Evolutionary conservation across 495 filamentous ascomycete species (phyloP).

Genomic region (Aspergillus affinis): DNA sequence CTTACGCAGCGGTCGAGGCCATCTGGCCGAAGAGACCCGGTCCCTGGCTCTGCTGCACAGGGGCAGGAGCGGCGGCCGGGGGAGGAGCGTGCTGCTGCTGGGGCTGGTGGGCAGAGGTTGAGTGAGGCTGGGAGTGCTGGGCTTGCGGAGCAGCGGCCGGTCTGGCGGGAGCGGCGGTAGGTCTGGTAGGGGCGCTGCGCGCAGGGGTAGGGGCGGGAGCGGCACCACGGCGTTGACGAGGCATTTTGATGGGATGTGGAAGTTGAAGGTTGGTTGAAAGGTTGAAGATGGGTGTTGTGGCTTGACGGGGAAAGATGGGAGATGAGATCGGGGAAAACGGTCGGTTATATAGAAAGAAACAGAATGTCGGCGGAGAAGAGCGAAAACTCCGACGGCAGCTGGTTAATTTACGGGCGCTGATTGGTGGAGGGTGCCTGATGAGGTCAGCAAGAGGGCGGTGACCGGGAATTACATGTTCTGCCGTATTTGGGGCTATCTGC

Average conservation of each 20-base stretch:
- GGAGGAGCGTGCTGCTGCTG: conserved; percentile 40
- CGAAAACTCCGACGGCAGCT: conserved; percentile 28
- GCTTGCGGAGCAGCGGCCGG: conserved; percentile 54
- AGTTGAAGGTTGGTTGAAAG: conserved; percentile 12
- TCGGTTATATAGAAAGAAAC: conserved; percentile 19
- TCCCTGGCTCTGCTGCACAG: conserved; percentile 55
- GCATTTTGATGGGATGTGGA: conserved; percentile 52
- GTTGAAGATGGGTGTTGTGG: conserved; percentile 15
- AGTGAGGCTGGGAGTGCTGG: conserved; percentile 46
- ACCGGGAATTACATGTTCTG: conserved; percentile 8
- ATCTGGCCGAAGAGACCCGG: conserved; percentile 82
- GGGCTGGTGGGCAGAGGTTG: conserved; percentile 65
- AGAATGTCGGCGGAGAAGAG: conserved; percentile 19
- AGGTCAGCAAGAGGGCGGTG: conserved; percentile 12
- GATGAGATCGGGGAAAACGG: conserved; percentile 14
- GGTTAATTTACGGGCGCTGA: conserved; percentile 15
- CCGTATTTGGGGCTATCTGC: background rate
- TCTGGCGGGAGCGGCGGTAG: conserved; percentile 61
- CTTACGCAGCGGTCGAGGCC: conserved; percentile 83
- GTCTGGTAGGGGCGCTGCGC: conserved; percentile 64
- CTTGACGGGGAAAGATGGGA: conserved; percentile 8
- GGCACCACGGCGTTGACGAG: conserved; percentile 73
- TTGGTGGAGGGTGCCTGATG: conserved; percentile 20
- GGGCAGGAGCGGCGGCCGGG: conserved; percentile 38
- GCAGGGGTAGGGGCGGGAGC: conserved; percentile 50